These are phyloP conservation scores for Anaeramoeba flamelloides DNA, from an alignment of 78 protist genomes.

Conservation along the genomic window DNA sequence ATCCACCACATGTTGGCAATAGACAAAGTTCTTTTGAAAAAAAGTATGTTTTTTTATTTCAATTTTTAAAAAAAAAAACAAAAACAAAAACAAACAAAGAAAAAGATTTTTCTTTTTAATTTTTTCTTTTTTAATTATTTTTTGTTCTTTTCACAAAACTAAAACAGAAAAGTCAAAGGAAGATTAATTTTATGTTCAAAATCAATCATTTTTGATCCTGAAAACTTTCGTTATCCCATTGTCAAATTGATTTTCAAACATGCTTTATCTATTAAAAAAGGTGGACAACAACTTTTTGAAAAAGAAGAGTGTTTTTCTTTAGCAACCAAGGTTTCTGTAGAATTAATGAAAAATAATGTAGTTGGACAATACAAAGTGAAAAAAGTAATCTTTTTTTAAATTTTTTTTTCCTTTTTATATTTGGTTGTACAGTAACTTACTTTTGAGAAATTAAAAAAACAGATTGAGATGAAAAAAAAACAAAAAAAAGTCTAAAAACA, in stretches of 20 bases:
- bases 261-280: not conserved
- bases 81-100: not conserved
- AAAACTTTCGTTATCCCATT: not conserved
- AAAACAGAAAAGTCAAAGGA: not conserved
- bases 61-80: not conserved
- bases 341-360: not conserved
- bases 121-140: not conserved
- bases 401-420: too few species aligned
- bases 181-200: not conserved
- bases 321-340: not conserved
- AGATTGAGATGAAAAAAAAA: too few species aligned
- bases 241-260: not conserved
- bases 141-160: not conserved
- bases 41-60: not conserved
- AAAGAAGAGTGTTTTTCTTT: not conserved
- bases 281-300: not conserved
- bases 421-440: too few species aligned
- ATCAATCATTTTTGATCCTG: not conserved
- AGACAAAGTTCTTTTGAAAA: not conserved
- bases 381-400: too few species aligned
- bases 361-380: not conserved
- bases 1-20: not conserved
- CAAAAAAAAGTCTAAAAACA: too few species aligned
- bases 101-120: too few species aligned
- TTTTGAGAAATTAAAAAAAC: too few species aligned